A percentile compares a stretch with the other conserved stretches of the same genome.
phyloP scores from a whole-genome alignment of 441 rosid genomes.

The Mallotus japonicus region DNA sequence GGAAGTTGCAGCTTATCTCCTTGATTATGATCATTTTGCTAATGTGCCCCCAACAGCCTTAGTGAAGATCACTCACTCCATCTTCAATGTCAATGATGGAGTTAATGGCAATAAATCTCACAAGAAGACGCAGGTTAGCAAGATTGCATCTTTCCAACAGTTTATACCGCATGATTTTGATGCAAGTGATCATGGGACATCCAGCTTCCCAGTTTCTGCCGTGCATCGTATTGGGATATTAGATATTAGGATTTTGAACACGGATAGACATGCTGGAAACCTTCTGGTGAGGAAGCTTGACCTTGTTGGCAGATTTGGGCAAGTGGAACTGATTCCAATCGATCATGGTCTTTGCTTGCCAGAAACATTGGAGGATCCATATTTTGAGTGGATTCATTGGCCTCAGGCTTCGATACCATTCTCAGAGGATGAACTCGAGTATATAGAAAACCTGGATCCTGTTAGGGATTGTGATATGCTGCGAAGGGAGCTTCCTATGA shows the following conservation, averaged over 20 bases:
- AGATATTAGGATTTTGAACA: conserved; percentile 48
- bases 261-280: conserved; percentile 59
- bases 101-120: conserved; percentile 36
- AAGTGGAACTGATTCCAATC: conserved; percentile 48
- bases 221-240: conserved; percentile 54
- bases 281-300: conserved; percentile 50
- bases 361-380: conserved; percentile 53
- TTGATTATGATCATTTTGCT: conserved; percentile 43
- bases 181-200: conserved; percentile 55
- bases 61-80: conserved; percentile 51
- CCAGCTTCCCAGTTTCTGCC: conserved; percentile 50
- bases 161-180: conserved; percentile 53
- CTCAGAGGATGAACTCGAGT: conserved; percentile 47
- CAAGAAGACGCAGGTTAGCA: conserved; percentile 44
- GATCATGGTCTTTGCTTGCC: conserved; percentile 62
- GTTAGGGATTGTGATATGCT: conserved; percentile 42
- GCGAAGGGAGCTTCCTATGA: conserved; percentile 45
- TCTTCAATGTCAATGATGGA: conserved; percentile 48
- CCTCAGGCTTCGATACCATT: conserved; percentile 59
- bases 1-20: conserved; percentile 56
- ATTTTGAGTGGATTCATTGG: conserved; percentile 63
- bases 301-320: conserved; percentile 42
- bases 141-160: conserved; percentile 56
- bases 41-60: conserved; percentile 54
- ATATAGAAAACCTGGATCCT: conserved; percentile 40